Evolutionary conservation across 352 stramenopile species (phyloP), one percentile per base, ranked within the genome.

Genomic region (Plasmopara halstedii): DNA sequence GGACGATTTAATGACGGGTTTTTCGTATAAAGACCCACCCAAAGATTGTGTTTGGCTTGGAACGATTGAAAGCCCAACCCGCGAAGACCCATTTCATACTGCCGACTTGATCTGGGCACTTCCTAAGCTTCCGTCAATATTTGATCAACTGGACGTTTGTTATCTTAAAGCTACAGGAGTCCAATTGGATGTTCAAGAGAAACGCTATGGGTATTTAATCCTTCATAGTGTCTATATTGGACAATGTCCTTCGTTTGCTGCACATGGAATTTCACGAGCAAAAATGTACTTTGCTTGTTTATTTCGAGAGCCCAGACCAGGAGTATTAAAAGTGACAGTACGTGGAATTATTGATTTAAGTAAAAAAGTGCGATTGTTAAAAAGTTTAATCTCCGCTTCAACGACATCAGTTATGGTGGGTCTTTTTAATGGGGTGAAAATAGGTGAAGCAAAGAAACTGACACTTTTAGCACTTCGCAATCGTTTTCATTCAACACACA

Each of bases 371-470:
- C 45, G 36, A 4, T 62, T 70, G 37, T 15, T 62, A 0, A 58
- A 59, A 9, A 22, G 39, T 0, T 6, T 65, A 0, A 42, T 62
- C 13, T 49, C 52, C 8, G 43, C 56, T 6, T 54, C 58, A 0
- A 75, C 64, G 2, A 53, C 53, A 7, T 64, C 58, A 1, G 35
- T 77, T 13, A 63, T 70, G 42, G 50, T 64, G 4, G 64, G 65
- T 9, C 23, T 73, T 26, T 45, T 81, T n/a, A 70, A 66, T 21
- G 64, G 63, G 9, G 58, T 75, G 11, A 53, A 54, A 5, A 69
- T 62, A n/a, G 58, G 64, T 0, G 48, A 70, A 36, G 62, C 68
- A 43, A 79, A 79, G 56, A 79, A 75, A 43, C 50, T 79, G 14
- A 81, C 66, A 0, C 47, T 77, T 14, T 14, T 81, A 22, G 50